These are phyloP conservation scores for Physaria fendleri DNA, from an alignment of 345 rosid genomes.

Conservation along the genomic window DNA sequence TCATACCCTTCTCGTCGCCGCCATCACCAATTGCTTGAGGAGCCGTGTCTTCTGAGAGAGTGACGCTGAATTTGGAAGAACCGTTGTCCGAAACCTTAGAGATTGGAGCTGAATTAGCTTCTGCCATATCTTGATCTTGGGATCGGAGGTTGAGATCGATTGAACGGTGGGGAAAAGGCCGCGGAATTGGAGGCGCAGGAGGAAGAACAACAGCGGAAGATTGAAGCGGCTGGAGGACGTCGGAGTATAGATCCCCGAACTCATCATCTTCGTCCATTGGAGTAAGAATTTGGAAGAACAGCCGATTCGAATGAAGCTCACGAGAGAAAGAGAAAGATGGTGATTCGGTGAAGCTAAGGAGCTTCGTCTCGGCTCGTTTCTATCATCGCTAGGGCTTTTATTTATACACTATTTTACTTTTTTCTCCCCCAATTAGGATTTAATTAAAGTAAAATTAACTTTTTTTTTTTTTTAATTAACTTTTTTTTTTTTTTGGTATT, in stretches of 20 bases:
- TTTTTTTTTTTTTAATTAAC: not conserved
- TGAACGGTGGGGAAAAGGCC: constrained; percentile 32
- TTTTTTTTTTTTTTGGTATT: not conserved
- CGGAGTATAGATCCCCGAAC: constrained; percentile 98
- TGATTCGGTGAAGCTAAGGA: constrained; percentile 31
- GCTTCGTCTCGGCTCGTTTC: constrained; percentile 23
- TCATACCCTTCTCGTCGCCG: constrained; percentile 36
- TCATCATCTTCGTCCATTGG: constrained; percentile 96
- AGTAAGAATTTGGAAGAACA: constrained; percentile 8
- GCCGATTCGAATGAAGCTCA: constrained; percentile 17
- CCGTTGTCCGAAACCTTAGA: constrained; percentile 42
- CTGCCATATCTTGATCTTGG: constrained; percentile 13
- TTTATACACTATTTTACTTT: not conserved
- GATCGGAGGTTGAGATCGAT: constrained; percentile 59
- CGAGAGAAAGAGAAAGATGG: constrained; percentile 19
- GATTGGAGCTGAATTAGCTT: constrained; percentile 23
- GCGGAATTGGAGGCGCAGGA: too few species aligned
- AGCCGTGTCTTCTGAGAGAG: constrained; percentile 9
- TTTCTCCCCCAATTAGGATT: not conserved
- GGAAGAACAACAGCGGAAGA: constrained; percentile 32
- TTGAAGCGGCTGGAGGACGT: constrained; percentile 57
- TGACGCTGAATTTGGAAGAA: constrained; percentile 17
- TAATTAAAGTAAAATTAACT: not conserved
- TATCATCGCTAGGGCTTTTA: constrained; percentile 5
- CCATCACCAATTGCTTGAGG: constrained; percentile 17